Percentiles rank a stretch among this genome's conserved stretches.
These are phyloP conservation scores for Panicum miliaceum DNA, from an alignment of 176 grass and related monocot species.

Conservation along the genomic window DNA sequence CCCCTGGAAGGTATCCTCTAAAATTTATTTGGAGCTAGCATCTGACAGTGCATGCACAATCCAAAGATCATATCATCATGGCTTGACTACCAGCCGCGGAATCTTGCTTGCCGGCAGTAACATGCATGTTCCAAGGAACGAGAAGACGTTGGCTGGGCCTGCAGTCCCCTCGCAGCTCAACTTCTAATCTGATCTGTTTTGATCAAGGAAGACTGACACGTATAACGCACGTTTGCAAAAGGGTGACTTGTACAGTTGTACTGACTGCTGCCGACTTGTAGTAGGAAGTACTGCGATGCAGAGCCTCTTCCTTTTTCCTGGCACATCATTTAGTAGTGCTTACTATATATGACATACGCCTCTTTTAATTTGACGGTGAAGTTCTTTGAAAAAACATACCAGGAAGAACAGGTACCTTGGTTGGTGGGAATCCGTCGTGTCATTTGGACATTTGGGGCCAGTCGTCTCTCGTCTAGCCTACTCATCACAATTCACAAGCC, in stretches of 20 bases:
- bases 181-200: too few relatives aligned
- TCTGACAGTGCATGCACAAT: too few relatives aligned
- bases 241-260: not conserved
- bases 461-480: not conserved
- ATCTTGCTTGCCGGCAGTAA: too few relatives aligned
- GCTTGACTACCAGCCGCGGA: too few relatives aligned
- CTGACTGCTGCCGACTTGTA: not conserved
- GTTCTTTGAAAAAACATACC: not conserved
- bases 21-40: too few relatives aligned
- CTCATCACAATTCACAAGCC: not conserved
- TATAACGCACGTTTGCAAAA: not conserved
- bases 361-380: not conserved
- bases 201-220: not conserved
- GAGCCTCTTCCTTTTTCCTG: not conserved
- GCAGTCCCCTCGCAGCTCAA: too few relatives aligned
- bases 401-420: not conserved
- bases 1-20: too few relatives aligned
- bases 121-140: too few relatives aligned
- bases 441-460: not conserved
- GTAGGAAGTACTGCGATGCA: not conserved
- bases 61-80: too few relatives aligned
- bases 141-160: too few relatives aligned
- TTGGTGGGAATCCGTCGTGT: not conserved
- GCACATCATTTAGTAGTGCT: not conserved
- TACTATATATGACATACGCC: not conserved